These are phyloP conservation scores for Cenococcum geophilum DNA, from an alignment of 495 filamentous ascomycete genomes.

Conservation along the genomic window DNA sequence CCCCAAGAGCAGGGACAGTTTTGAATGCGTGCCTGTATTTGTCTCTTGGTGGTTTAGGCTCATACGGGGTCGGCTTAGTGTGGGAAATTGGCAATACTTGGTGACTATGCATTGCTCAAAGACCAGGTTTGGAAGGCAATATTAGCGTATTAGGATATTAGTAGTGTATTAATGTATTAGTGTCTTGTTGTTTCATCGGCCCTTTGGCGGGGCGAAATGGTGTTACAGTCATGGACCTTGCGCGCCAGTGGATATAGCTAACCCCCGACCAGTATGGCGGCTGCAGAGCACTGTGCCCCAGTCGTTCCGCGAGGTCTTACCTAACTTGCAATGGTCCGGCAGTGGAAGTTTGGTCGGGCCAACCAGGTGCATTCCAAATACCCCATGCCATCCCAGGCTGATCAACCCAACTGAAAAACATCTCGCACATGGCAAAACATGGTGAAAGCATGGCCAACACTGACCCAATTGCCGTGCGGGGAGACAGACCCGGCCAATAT, in stretches of 20 bases:
- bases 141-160: slow-evolving; percentile 5
- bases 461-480: slow-evolving; percentile 10
- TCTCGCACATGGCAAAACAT: slow-evolving; percentile 2
- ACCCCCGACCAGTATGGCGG: background rate
- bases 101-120: background rate
- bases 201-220: slow-evolving; percentile 5
- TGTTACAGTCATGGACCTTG: slow-evolving; percentile 19
- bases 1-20: too few species aligned
- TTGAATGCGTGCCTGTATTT: too few species aligned
- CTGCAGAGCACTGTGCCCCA: slow-evolving; percentile 10
- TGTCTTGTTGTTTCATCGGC: too few species aligned
- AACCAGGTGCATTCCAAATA: too few species aligned
- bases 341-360: too few species aligned
- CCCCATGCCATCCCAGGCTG: too few species aligned
- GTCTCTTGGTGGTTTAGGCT: too few species aligned
- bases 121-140: too few species aligned
- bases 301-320: slow-evolving; percentile 18
- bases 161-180: background rate
- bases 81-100: slow-evolving; percentile 8
- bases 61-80: background rate
- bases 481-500: slow-evolving; percentile 5
- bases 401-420: slow-evolving; percentile 13
- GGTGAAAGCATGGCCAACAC: background rate
- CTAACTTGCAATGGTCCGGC: too few species aligned
- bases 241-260: background rate